Base-by-base conservation (phyloP, 1,284 basidiomycete species). In the Meira miltonrushii region DNA sequence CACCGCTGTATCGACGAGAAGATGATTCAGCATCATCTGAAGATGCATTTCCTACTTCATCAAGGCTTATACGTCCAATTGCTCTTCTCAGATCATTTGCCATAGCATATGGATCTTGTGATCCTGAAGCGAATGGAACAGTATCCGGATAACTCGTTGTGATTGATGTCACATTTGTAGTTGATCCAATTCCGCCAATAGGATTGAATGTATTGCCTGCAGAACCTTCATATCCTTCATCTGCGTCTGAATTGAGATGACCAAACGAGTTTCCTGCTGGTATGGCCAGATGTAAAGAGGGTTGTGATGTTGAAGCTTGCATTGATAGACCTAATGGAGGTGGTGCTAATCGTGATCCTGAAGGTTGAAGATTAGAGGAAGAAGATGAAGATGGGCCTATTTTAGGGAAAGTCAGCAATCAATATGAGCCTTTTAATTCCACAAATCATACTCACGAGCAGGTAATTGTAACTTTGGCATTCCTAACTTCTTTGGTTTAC, bases 31-130 rank as follows among this genome's bases (percentile, higher is more conserved):
- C 15, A 17, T 49, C 23, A 9, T 38, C 55, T 4, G 8, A 44
- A 12, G 19, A 25, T 12, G 23, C 54, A 13, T 44, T 39, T 13
- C 41, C 39, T 17, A 53, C 59, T 47, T 66, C 68, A 53, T 60
- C 44, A 51, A 72, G 59, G 33, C 62, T 64, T 52, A 69, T 57
- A 37, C 69, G 63, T 15, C 71, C 69, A 23, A 73, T 74, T 43
- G 71, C 71, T 10, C 71, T 58, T n/a, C 65, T 58, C 13, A 74
- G 59, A 47, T 74, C 71, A 56, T 74, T 72, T 2, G 71, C 72
- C 49, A 72, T 57, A 1, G 71, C 70, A 59, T 60, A 43, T 62
- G 65, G 48, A 62, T 66, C 39, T 65, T 59, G 43, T 6, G 17
- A n/a, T 23, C 25, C 37, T 23, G 25, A 37, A 12, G 41, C 46